Evolutionary conservation across 75 land plant genomes (phyloP), one percentile per base, ranked within the genome.

Genomic region (Selaginella moellendorffii): DNA sequence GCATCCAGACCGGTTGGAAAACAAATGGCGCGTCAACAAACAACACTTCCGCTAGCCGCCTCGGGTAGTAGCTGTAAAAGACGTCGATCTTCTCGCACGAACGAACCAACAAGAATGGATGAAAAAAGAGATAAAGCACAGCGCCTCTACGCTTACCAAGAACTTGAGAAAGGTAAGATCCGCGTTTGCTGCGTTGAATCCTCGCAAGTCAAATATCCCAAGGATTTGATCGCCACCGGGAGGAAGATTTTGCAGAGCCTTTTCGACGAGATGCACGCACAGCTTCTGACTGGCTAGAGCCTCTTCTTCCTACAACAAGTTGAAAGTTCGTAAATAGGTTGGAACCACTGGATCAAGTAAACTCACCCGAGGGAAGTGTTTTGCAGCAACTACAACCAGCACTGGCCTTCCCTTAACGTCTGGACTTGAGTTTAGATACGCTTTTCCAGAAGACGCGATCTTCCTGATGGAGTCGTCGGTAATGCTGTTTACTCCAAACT

Each of bases 11-110:
- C 23, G 96, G 90, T 65, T 78, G 81, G 60, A 93, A 93, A 28
- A 89, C 65, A 63, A 81, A 83, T 8, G 98, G 98, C 31, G 98
- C 98, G 72, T 84, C 98, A 26, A 93, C 96, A 69, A 89, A 89
- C 23, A 93, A 79, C 26, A 83, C 87, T 75, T 89, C 70, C 0
- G 80, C 85, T 21, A 93, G 42, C 53, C 98, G 75, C 82, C 69
- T 83, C 1, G 98, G 98, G 71, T 93, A 89, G 70, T 93, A 93
- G 65, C 74, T 72, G 67, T 83, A 89, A 64, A 93, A 89, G 20
- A 85, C 82, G 80, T 93, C 96, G 63, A 92, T 83, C 97, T 92
- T 84, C 54, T 65, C 24, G 56, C 29, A 26, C 67, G n/a, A n/a
- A n/a, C n/a, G n/a, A n/a, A n/a, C n/a, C n/a, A n/a, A n/a, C n/a